A percentile compares a stretch with the other conserved stretches of the same genome.
These are phyloP conservation scores for Berkeleyomyces rouxiae DNA, from an alignment of 2,329 filamentous ascomycete species.

Conservation along the genomic window DNA sequence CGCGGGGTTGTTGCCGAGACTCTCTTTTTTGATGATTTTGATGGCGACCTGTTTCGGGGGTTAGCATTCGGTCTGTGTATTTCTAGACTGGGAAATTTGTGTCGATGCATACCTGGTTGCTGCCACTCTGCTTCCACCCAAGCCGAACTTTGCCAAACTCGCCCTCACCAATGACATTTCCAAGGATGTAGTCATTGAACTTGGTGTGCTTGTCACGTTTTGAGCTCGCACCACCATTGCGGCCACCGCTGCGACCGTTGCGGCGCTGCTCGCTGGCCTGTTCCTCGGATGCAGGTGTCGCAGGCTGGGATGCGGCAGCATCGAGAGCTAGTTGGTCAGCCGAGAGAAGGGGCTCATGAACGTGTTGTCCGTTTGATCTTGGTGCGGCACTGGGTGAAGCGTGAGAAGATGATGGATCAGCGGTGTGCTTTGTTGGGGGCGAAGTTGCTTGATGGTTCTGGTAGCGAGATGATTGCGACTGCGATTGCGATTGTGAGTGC, in stretches of 20 bases:
- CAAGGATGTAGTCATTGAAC: constrained; percentile 90
- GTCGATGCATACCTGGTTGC: constrained; percentile 46
- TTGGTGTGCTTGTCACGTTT: constrained; percentile 56
- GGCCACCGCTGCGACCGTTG: constrained; percentile 6
- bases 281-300: constrained; percentile 25
- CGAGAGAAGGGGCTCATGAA: constrained; percentile 9
- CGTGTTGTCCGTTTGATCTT: constrained; percentile 18
- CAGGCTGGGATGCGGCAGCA: constrained; percentile 31
- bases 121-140: constrained; percentile 93
- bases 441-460: background rate
- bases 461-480: background rate
- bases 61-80: background rate
- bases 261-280: constrained; percentile 18
- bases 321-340: constrained; percentile 15
- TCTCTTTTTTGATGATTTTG: constrained; percentile 90
- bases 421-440: background rate
- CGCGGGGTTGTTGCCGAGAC: constrained; percentile 71
- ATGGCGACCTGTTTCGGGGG: constrained; percentile 59
- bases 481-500: background rate
- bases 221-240: constrained; percentile 2
- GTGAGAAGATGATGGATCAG: background rate
- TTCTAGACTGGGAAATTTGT: background rate
- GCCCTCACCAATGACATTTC: constrained; percentile 89
- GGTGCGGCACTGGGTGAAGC: constrained; percentile 12
- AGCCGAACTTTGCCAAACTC: constrained; percentile 98